Percentiles rank a stretch among this genome's conserved stretches.
These are phyloP conservation scores for Colletotrichum kahawae DNA, from an alignment of 2,329 filamentous ascomycete species.

Conservation along the genomic window DNA sequence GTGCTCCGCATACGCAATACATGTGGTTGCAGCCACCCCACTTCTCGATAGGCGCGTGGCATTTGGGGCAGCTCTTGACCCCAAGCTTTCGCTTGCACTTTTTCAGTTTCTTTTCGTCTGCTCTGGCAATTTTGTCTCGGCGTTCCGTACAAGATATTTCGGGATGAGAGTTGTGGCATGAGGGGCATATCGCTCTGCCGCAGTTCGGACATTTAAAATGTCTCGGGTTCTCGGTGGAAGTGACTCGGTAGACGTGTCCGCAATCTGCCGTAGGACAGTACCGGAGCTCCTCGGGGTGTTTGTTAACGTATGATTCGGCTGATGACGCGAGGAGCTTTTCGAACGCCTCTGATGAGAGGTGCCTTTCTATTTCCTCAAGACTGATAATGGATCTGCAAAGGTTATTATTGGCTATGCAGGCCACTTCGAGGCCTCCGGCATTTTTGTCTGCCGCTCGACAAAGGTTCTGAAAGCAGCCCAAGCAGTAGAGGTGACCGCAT, in stretches of 20 bases:
- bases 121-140: slow-evolving; percentile 28
- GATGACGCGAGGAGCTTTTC: slow-evolving; percentile 42
- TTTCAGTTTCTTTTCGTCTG: slow-evolving; percentile 27
- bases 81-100: slow-evolving; percentile 37
- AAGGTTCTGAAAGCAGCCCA: slow-evolving; percentile 42
- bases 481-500: slow-evolving; percentile 48
- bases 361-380: slow-evolving; percentile 30
- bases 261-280: slow-evolving; percentile 51
- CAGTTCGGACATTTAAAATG: slow-evolving; percentile 41
- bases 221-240: background rate
- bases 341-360: slow-evolving; percentile 35
- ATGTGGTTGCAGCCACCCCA: slow-evolving; percentile 52
- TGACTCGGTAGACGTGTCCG: slow-evolving; percentile 41
- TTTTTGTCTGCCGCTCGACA: slow-evolving; percentile 24
- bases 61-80: slow-evolving; percentile 46
- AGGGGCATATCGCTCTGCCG: slow-evolving; percentile 36
- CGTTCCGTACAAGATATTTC: slow-evolving; percentile 38
- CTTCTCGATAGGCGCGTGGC: slow-evolving; percentile 46
- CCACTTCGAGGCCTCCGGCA: slow-evolving; percentile 9
- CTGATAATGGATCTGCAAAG: slow-evolving; percentile 29
- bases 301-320: slow-evolving; percentile 38
- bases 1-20: slow-evolving; percentile 43
- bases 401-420: slow-evolving; percentile 29
- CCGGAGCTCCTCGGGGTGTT: slow-evolving; percentile 33
- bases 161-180: slow-evolving; percentile 38